These are phyloP conservation scores for Cenchrus purpureus DNA, from an alignment of 176 grass and related monocot genomes.

Conservation along the genomic window DNA sequence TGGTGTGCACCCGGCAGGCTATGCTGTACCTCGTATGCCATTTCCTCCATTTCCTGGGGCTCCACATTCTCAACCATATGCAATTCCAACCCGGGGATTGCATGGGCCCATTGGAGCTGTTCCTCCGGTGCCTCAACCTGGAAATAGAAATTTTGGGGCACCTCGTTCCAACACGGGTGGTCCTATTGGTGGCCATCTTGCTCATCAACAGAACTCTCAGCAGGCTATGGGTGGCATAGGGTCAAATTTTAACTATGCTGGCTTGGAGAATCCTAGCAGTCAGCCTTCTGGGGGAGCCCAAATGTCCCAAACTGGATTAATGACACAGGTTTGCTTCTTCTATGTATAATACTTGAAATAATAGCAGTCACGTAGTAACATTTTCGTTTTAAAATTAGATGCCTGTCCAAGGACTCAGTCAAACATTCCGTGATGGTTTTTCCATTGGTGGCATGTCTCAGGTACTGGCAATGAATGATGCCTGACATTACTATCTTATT, in stretches of 20 bases:
- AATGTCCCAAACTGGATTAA: slow-evolving; percentile 87
- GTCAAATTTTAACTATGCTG: slow-evolving; percentile 66
- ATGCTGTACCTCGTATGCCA: slow-evolving; percentile 76
- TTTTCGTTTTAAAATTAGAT: slow-evolving; percentile 55
- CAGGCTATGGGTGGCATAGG: slow-evolving; percentile 73
- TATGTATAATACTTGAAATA: slow-evolving; percentile 19
- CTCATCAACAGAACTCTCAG: slow-evolving; percentile 91
- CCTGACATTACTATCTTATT: slow-evolving; percentile 15
- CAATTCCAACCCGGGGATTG: slow-evolving; percentile 89
- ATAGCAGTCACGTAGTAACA: slow-evolving; percentile 37
- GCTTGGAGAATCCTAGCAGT: slow-evolving; percentile 77
- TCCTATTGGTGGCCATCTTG: slow-evolving; percentile 87
- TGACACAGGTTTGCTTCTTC: slow-evolving; percentile 84
- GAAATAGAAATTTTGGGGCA: slow-evolving; percentile 75
- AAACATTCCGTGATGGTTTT: slow-evolving; percentile 96
- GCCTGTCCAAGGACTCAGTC: slow-evolving; percentile 95
- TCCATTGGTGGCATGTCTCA: slow-evolving; percentile 99
- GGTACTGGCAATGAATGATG: slow-evolving; percentile 49
- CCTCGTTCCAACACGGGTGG: slow-evolving; percentile 83
- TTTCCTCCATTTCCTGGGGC: slow-evolving; percentile 83
- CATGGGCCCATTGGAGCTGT: slow-evolving; percentile 90
- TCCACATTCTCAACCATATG: slow-evolving; percentile 96
- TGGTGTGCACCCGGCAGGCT: slow-evolving; percentile 78
- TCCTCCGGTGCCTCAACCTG: slow-evolving; percentile 77
- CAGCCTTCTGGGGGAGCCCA: slow-evolving; percentile 83